Evolutionary conservation across 495 filamentous ascomycete genomes (phyloP).

Genomic region (Pseudoneurospora amorphoporcata): DNA sequence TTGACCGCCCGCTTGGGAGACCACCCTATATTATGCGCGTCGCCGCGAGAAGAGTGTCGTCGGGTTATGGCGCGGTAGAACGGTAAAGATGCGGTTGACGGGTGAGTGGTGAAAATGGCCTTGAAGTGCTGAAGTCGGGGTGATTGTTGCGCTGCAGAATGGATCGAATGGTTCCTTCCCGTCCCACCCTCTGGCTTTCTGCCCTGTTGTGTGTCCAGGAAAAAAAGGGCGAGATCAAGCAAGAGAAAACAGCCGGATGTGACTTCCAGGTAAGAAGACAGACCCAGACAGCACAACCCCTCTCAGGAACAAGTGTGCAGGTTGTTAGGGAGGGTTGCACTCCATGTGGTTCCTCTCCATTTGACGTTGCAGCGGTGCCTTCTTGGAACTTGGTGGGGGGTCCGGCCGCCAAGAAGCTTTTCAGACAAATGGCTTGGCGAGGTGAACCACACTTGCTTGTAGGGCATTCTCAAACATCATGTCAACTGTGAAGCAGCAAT

Average conservation of each 20-base stretch:
- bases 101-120: neutral
- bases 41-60: neutral
- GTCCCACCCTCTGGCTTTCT: neutral
- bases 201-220: neutral
- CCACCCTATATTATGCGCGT: neutral
- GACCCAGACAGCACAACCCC: neutral
- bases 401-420: neutral
- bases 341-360: neutral
- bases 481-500: neutral
- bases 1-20: slow-evolving; percentile 1
- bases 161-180: neutral
- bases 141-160: neutral
- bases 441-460: neutral
- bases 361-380: neutral
- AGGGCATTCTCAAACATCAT: neutral
- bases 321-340: neutral
- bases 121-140: neutral
- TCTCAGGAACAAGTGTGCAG: slow-evolving; percentile 19
- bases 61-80: neutral
- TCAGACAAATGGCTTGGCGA: neutral
- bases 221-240: neutral
- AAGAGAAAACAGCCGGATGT: slow-evolving; percentile 19
- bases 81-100: neutral
- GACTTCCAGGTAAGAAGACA: neutral
- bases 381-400: neutral